Evolutionary conservation across 257 asterid species (phyloP), one percentile per base, ranked within the genome.

Genomic region (Marsdenia floribunda): DNA sequence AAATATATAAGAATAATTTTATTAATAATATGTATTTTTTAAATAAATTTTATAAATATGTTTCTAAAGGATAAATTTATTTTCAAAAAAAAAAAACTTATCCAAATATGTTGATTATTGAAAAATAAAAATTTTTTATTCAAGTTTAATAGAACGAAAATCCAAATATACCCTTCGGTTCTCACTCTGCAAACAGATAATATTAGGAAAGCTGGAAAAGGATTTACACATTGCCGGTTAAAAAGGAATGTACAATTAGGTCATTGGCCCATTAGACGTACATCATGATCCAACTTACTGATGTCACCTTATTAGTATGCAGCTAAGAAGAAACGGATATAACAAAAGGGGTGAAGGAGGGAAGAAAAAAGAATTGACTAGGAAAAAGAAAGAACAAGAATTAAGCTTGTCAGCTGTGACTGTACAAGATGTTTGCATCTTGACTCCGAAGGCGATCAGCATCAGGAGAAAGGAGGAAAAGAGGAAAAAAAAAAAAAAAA

Each of bases 361-460:
- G 6, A 57, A n/a, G 4, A 5, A 1, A 2, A 19, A 33, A 18
- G 14, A 53, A 63, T 15, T 33, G 38, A 54, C 19, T 15, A 11
- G 49, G 71, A 18, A 67, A 57, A 22, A 24, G 59, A 71, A 50
- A 15, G 40, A 73, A 24, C 70, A 44, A 58, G 29, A 59, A 14
- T 53, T 21, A 15, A 68, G 68, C 12, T 55, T 6, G 70, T 47
- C 57, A 71, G 38, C 60, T 37, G n/a, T 38, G 73, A 49, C 73
- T 71, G 76, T 77, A 77, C 80, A 24, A 49, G 68, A 57, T 38
- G 52, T 50, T 66, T 38, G 52, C 71, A 66, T 66, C 33, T 66
- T 42, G 68, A 53, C 4, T 57, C 50, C 24, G 46, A 63, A 35
- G 47, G 16, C 10, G 14, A 35, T 52, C 29, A 35, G 22, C 47